Base-by-base conservation (phyloP, 495 filamentous ascomycete genomes). In the Trichoderma reesei region DNA sequence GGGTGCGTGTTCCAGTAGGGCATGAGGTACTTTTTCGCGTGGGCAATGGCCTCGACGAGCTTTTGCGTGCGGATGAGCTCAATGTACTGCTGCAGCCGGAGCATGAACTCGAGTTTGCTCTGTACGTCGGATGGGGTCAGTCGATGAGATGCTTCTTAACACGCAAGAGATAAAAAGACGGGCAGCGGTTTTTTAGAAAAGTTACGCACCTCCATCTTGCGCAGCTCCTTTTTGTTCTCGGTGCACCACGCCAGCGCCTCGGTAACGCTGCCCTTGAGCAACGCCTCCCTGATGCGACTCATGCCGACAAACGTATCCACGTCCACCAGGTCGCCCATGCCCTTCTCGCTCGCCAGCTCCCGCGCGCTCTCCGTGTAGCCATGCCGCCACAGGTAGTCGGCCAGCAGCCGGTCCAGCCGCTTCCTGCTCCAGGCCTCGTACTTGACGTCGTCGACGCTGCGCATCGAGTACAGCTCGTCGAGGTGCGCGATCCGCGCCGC, bases 21-120 rank as follows among this genome's bases (percentile, higher is more conserved):
- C 20, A 83, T 75, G 16, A 98, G 82, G 74, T 86, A 90, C 71
- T 90, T 96, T 69, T 82, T 87, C 6, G 91, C 92, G 73, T 97
- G 88, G 26, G 75, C 71, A 64, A 88, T 87, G n/a, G 92, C 89
- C 65, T 96, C 91, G 62, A 86, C 69, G 34, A 87, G 79, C 67
- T 88, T 89, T 51, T 81, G 80, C 41, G 78, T 85, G 48, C 94
- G 81, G 61, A 95, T 83, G 64, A 97, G 80, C 72, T 98, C 94
- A 67, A 98, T 92, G 72, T 90, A 97, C 72, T 98, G 91, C 74
- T 98, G 94, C 67, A 95, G 79, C n/a, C 95, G 86, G 10, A 98
- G 82, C 80, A 96, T 88, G 71, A 96, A 94, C 72, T 98, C 95
- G 36, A 98, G 82, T 61, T 89, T 91, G 68, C 88, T 91, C 88